Base-by-base conservation (phyloP, 2,329 filamentous ascomycete genomes). In the Clarireedia sp. region DNA sequence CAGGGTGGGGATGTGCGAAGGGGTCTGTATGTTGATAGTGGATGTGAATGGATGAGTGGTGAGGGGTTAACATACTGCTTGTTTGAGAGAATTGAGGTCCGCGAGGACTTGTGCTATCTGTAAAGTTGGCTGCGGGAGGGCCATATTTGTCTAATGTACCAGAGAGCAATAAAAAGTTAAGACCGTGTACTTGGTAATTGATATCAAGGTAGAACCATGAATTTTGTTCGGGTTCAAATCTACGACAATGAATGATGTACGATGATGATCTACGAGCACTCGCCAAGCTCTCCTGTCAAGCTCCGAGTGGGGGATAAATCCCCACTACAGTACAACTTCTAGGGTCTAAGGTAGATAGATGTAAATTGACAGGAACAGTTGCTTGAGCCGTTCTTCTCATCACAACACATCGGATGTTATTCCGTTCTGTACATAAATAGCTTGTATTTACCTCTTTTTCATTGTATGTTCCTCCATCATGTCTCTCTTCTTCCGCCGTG, bases 401-500 rank as follows among this genome's bases (percentile, higher is more conserved):
- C 12, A 19, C 17, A 23, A 46, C 26, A 19, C 9, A 21, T 40
- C 49, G 5, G 44, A 49, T 16, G 46, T 16, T 33, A 2, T 33
- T 33, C 29, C 29, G 29, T 33, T 33, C 10, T 50, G 37, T 43
- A 49, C 17, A 43, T 36, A 26, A 16, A 14, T 14, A 41, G 36
- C 38, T 41, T 16, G 29, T 1, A 17, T n/a, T 12, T 41, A 36
- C 24, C 36, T 43, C 38, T 24, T 16, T 10, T 29, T n/a, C 1
- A 10, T 4, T 33, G 29, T 17, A 50, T 19, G 19, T 36, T 14
- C 10, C 19, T 43, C 14, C 59, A 62, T 19, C 52, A 67, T 67
- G 66, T 66, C 65, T 17, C 58, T 66, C 38, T 29, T 66, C 26
- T 67, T 68, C 43, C 64, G 67, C 44, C 62, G 67, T 46, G 63